Evolutionary conservation across 129 eudicot species (phyloP).

Genomic region (Flaveria brownii): DNA sequence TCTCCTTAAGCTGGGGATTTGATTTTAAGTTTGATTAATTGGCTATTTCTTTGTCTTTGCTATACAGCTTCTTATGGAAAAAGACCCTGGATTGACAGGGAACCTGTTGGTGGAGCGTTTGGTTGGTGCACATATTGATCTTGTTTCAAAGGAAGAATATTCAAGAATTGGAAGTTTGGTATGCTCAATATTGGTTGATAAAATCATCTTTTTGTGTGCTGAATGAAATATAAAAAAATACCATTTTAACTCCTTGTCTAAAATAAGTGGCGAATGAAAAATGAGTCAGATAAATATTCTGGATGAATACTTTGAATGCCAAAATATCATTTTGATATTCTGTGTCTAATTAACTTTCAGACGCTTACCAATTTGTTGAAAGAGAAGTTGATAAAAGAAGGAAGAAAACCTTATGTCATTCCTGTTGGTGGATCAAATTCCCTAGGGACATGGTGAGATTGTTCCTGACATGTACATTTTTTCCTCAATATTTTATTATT

Average conservation of each 20-base stretch:
- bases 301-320: background rate
- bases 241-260: background rate
- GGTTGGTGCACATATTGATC: slow-evolving; percentile 97
- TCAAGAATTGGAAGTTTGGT: slow-evolving; percentile 83
- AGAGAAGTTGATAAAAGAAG: slow-evolving; percentile 83
- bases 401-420: slow-evolving; percentile 93
- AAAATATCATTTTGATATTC: background rate
- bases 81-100: slow-evolving; percentile 98
- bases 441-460: slow-evolving; percentile 87
- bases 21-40: background rate
- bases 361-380: slow-evolving; percentile 75
- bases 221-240: background rate
- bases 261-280: background rate
- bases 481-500: background rate
- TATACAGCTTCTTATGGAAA: slow-evolving; percentile 68
- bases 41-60: background rate
- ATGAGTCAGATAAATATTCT: background rate
- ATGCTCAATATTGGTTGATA: slow-evolving; percentile 2
- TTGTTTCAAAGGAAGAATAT: slow-evolving; percentile 96
- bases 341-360: slow-evolving; percentile 41
- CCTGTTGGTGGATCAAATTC: slow-evolving; percentile 99
- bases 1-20: background rate
- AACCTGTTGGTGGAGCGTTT: slow-evolving; percentile 93
- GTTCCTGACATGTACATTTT: background rate
- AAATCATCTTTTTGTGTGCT: background rate